Evolutionary conservation across 140 eudicot species (phyloP), one percentile per base, ranked within the genome.

Genomic region (Erigeron philadelphicus): DNA sequence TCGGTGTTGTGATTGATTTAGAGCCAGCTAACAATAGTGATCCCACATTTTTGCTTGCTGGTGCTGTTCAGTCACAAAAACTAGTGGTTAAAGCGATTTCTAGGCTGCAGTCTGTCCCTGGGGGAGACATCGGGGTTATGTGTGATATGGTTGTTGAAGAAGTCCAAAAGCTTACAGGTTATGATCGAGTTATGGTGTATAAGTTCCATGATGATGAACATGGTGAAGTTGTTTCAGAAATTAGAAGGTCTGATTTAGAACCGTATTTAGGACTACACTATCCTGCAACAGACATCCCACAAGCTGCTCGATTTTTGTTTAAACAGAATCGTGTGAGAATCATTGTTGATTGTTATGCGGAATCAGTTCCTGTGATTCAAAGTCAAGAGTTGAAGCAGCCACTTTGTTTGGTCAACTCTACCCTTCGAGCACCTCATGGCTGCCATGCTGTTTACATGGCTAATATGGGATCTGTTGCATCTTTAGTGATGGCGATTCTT

Each of bases 201-300:
- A 88, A 81, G 73, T 88, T 88, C 66, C 95, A 88, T 48, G 95
- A 85, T 0, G 95, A 88, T 72, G 79, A 79, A 7, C 95, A 88
- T 23, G 95, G 95, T 43, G 95, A 88, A 73, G 84, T 88, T 73
- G 70, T 88, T 57, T 76, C 95, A 1, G 95, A 88, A 48, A 75
- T 68, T 68, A 76, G 72, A 61, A 67, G 87, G 75, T 77, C 87
- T 16, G 92, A 83, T 72, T 73, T 83, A 64, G 89, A 88, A 41
- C 89, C 95, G 0, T 88, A 85, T 76, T 43, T 88, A 64, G 95
- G 95, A 23, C 23, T 85, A 58, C 95, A 88, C 31, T 85, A 85
- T 69, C 95, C 95, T 49, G 88, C 91, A 9, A 83, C 81, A 3
- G 95, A 88, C 64, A 79, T 88, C 52, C 91, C 95, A 9, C 95